Evolutionary conservation across 257 asterid species (phyloP).

Genomic region (Solanum raphanifolium): DNA sequence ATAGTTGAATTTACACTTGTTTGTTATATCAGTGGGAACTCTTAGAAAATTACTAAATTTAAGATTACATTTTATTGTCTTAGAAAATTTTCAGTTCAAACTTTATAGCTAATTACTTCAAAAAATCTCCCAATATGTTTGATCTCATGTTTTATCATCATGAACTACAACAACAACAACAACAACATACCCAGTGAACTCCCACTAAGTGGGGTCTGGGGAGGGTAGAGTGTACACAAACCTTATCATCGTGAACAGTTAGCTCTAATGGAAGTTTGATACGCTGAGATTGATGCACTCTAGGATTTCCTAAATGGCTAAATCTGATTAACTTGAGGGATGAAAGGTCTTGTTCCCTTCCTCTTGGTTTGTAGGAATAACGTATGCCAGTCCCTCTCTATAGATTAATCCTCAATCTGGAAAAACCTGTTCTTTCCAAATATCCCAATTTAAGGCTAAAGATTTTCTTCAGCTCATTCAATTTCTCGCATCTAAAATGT

Average conservation of each 20-base stretch:
- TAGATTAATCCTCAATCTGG: neutral
- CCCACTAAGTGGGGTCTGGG: neutral
- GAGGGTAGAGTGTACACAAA: neutral
- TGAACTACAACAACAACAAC: neutral
- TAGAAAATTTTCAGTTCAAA: neutral
- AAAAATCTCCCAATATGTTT: neutral
- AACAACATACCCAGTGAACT: neutral
- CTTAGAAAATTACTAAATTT: neutral
- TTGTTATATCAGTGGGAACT: neutral
- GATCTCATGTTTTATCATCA: neutral
- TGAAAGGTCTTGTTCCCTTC: neutral
- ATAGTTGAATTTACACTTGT: neutral
- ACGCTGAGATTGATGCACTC: neutral
- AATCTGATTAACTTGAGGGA: neutral
- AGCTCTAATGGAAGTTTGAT: neutral
- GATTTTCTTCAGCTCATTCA: neutral
- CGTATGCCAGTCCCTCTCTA: neutral
- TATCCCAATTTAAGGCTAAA: neutral
- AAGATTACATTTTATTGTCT: neutral
- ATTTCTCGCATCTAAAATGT: neutral
- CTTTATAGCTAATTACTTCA: neutral
- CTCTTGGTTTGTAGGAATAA: neutral
- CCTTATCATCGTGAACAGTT: neutral
- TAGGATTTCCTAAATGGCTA: neutral
- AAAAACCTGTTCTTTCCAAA: neutral